phyloP scores from a whole-genome alignment of 1,284 basidiomycete species.

The Puccinia brachypodii region DNA sequence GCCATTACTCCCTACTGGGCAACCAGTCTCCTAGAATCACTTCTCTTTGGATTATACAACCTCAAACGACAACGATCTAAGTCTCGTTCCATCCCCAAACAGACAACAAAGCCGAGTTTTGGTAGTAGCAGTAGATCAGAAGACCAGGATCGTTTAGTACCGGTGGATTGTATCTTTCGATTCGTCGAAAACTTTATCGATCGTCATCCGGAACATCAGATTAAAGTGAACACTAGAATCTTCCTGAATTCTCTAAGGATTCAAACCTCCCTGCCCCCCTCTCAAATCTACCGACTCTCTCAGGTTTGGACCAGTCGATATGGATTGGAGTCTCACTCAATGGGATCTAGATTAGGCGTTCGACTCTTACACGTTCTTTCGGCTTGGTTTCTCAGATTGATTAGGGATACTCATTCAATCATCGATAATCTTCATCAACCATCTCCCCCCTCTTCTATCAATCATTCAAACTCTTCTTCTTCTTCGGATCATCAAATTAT shows the following conservation, averaged over 20 bases:
- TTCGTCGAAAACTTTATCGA: conserved; percentile 46
- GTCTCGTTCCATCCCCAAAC: neutral
- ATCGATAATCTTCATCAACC: neutral
- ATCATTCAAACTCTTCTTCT: neutral
- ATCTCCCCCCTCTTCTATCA: neutral
- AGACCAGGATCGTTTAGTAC: neutral
- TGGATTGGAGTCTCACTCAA: neutral
- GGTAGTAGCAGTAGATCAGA: neutral
- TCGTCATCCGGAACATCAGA: conserved; percentile 10
- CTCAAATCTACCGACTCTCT: neutral
- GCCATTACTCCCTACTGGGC: conserved; percentile 22
- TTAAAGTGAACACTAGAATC: conserved; percentile 7
- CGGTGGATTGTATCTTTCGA: conserved; percentile 14
- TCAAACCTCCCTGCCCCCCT: conserved; percentile 27
- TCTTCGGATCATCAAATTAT: conserved; percentile 8
- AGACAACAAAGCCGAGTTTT: neutral
- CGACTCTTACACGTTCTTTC: conserved; percentile 31
- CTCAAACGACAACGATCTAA: neutral
- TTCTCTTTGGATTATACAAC: conserved; percentile 39
- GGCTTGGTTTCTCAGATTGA: conserved; percentile 4
- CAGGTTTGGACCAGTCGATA: conserved; percentile 12
- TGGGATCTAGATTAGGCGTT: conserved; percentile 30
- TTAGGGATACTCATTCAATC: neutral
- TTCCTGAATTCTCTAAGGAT: conserved; percentile 44
- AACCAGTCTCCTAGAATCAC: conserved; percentile 12